A percentile compares a stretch with the other conserved stretches of the same genome.
phyloP scores from a whole-genome alignment of 495 filamentous ascomycete genomes.

The Penicillium cinerascens region DNA sequence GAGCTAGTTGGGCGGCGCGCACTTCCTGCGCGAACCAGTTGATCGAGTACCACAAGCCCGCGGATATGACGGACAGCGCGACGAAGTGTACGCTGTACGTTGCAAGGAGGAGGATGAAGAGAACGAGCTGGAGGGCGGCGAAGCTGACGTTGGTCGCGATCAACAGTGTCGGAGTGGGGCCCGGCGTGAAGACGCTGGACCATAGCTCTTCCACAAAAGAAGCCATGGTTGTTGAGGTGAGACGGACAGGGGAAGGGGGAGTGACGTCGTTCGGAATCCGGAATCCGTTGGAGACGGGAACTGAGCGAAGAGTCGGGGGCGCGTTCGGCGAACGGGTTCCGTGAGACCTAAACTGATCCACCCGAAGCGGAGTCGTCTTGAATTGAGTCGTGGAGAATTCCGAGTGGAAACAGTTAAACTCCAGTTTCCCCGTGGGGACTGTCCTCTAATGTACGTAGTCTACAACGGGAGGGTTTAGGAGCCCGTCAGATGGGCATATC shows the following conservation, averaged over 20 bases:
- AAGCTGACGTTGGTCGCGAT: slow-evolving; percentile 90
- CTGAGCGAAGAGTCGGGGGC: neutral
- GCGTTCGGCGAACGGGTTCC: slow-evolving; percentile 8
- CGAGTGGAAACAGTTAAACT: neutral
- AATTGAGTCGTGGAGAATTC: neutral
- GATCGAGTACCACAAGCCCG: slow-evolving; percentile 83
- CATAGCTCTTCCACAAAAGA: slow-evolving; percentile 80
- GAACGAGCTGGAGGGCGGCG: slow-evolving; percentile 73
- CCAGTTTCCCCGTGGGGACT: slow-evolving; percentile 5
- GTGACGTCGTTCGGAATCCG: slow-evolving; percentile 25
- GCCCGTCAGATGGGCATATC: slow-evolving; percentile 3
- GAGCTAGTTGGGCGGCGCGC: slow-evolving; percentile 52
- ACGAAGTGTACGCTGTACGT: slow-evolving; percentile 89
- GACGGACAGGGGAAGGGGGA: neutral
- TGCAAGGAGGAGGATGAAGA: slow-evolving; percentile 70
- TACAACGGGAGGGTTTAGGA: too few species aligned
- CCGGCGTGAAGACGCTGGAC: slow-evolving; percentile 87
- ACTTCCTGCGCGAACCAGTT: slow-evolving; percentile 95
- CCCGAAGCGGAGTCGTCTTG: neutral
- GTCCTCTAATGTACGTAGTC: neutral
- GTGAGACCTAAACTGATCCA: neutral
- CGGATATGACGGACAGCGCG: slow-evolving; percentile 71
- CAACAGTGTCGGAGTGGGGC: slow-evolving; percentile 80
- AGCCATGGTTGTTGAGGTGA: slow-evolving; percentile 54
- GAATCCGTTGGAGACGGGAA: slow-evolving; percentile 16